Conservation (phyloP, 1,139 yeast genomes). For the Ogataea hybrid region DNA sequence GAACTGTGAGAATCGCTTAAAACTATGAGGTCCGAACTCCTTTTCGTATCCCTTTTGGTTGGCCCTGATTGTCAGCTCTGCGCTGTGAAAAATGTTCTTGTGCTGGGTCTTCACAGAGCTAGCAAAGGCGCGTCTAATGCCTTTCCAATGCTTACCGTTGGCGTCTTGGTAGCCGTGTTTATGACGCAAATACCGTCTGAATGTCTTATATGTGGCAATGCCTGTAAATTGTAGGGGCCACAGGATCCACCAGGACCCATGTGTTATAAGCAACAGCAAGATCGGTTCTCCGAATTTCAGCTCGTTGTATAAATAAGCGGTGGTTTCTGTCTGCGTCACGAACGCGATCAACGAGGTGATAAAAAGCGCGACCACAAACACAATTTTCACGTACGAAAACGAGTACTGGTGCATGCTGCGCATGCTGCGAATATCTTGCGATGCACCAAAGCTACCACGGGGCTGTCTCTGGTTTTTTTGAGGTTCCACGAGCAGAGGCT, state of each 20-base stretch:
- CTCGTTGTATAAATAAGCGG: constrained; percentile 63
- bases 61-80: constrained; percentile 32
- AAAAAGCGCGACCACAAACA: constrained; percentile 57
- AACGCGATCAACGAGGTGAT: constrained; percentile 60
- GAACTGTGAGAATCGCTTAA: constrained; percentile 41
- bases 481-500: constrained; percentile 12
- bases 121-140: constrained; percentile 39
- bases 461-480: constrained; percentile 3
- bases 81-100: constrained; percentile 33
- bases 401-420: constrained; percentile 20
- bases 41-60: constrained; percentile 25
- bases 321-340: constrained; percentile 77
- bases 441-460: constrained; percentile 2
- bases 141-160: constrained; percentile 39
- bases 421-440: background rate
- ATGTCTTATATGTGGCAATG: constrained; percentile 45
- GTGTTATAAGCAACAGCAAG: constrained; percentile 65
- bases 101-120: constrained; percentile 43
- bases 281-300: constrained; percentile 68
- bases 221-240: constrained; percentile 71
- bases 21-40: constrained; percentile 25
- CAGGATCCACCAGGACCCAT: constrained; percentile 72
- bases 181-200: constrained; percentile 35
- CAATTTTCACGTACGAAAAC: constrained; percentile 40
- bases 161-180: constrained; percentile 33